Conservation (phyloP, 768 basidiomycete species). For the Russula brevipes region DNA sequence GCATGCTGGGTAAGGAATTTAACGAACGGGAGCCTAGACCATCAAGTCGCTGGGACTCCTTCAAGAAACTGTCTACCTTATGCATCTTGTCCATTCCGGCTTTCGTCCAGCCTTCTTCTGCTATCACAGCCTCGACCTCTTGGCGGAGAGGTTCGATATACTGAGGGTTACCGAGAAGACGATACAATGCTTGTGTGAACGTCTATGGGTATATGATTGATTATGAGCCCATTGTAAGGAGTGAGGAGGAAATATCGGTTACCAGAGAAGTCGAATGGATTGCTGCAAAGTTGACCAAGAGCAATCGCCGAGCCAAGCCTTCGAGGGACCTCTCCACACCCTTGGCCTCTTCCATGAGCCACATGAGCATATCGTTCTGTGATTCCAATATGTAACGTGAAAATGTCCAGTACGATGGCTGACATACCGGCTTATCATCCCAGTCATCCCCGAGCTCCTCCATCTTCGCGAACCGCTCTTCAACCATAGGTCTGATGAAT, state of each 20-base stretch:
- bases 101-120: not conserved
- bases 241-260: not conserved
- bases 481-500: slow-evolving; percentile 8
- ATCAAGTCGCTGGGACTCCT: not conserved
- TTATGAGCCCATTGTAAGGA: not conserved
- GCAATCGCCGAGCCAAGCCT: not conserved
- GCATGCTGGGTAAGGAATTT: no score
- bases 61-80: not conserved
- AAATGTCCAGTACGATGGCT: no score
- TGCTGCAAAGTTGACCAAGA: not conserved
- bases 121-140: not conserved
- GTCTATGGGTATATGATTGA: not conserved
- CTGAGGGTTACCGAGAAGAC: not conserved
- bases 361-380: not conserved
- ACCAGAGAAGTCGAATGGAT: not conserved
- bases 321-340: not conserved
- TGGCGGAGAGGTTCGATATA: not conserved
- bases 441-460: not conserved
- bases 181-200: not conserved
- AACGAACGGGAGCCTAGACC: not conserved
- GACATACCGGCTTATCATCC: not conserved
- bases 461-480: not conserved
- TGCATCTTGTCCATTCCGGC: not conserved
- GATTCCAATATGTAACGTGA: not conserved
- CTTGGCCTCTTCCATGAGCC: not conserved